Evolutionary conservation across 2,329 filamentous ascomycete genomes (phyloP), one percentile per base, ranked within the genome.

Genomic region (Madurella mycetomatis): DNA sequence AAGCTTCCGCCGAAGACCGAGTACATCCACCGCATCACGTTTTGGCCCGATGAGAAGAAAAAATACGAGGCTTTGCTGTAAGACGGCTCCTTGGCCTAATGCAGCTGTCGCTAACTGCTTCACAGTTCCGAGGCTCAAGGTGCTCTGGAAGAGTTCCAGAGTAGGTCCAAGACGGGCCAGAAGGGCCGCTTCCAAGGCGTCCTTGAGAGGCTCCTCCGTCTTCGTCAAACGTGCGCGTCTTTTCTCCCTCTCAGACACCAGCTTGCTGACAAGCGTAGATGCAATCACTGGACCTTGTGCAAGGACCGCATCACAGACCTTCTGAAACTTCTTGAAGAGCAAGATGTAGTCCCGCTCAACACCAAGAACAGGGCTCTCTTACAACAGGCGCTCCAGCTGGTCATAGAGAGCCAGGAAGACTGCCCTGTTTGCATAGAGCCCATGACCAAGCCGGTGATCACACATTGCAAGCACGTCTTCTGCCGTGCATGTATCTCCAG

Each of bases 251-350:
- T 57, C 34, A 19, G n/a, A 19, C 2, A 1, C 19, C 16, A 9
- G 5, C 17, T 13, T 18, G 34, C 49, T 57, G 15, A 58, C 60
- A 40, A 42, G 11, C 12, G 12, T 53, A 80, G 77, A 12, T 96
- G 91, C 71, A 91, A 92, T 60, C 91, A 95, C 67, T 95, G 90
- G 89, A 85, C 86, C 9, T 79, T 96, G 11, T 90, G 88, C 65
- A 86, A 85, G 47, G 78, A 87, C 32, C 84, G 88, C 12, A 78
- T 95, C n/a, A 79, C 81, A 9, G 82, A 84, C n/a, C 77, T 95
- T 18, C 76, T 92, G 66, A 75, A 80, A 17, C 74, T 88, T 1
- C 76, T 95, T 2, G 86, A 89, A 42, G 78, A 81, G 15, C 76
- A 87, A 60, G 81, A 83, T 46, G 76, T 86, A 1, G 85, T 95